A percentile compares a stretch with the other conserved stretches of the same genome.
Evolutionary conservation across 331 rosid species (phyloP).

Genomic region (Malus hybrid): DNA sequence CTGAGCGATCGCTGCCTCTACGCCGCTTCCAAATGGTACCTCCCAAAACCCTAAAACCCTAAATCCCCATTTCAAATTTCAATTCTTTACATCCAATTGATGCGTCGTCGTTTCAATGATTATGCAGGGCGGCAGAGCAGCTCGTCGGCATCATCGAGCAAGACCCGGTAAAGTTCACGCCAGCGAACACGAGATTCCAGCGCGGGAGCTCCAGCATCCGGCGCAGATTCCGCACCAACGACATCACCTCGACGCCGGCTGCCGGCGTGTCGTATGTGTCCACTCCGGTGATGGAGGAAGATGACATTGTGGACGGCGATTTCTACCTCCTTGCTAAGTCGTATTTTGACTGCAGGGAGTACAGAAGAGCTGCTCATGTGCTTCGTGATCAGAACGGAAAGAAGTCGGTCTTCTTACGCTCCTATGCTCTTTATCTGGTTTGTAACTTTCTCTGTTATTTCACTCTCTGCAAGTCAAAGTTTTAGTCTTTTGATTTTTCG

Average conservation of each 20-base stretch:
- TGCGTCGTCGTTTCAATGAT: neutral
- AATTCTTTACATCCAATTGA: neutral
- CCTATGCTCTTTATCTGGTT: slow-evolving; percentile 72
- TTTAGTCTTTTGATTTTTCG: neutral
- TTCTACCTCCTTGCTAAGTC: slow-evolving; percentile 74
- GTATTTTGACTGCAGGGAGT: slow-evolving; percentile 79
- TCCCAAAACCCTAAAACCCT: slow-evolving; percentile 9
- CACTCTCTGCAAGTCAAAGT: neutral
- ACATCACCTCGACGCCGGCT: slow-evolving; percentile 42
- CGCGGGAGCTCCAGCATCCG: slow-evolving; percentile 92
- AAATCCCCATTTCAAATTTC: neutral
- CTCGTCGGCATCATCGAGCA: slow-evolving; percentile 75
- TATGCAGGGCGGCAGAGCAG: slow-evolving; percentile 79
- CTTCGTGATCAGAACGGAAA: slow-evolving; percentile 67
- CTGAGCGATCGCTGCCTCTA: slow-evolving; percentile 74
- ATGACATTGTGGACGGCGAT: slow-evolving; percentile 59
- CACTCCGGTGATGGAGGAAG: slow-evolving; percentile 95
- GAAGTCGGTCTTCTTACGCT: slow-evolving; percentile 69
- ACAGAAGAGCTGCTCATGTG: slow-evolving; percentile 74
- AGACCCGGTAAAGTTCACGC: slow-evolving; percentile 89
- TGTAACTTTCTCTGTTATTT: slow-evolving; percentile 15
- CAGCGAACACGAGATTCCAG: slow-evolving; percentile 82
- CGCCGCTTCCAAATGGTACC: slow-evolving; percentile 77
- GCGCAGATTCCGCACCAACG: slow-evolving; percentile 59
- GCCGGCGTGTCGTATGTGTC: slow-evolving; percentile 69